Conservation (phyloP, 2,329 filamentous ascomycete genomes). For the Seiridium cupressi region DNA sequence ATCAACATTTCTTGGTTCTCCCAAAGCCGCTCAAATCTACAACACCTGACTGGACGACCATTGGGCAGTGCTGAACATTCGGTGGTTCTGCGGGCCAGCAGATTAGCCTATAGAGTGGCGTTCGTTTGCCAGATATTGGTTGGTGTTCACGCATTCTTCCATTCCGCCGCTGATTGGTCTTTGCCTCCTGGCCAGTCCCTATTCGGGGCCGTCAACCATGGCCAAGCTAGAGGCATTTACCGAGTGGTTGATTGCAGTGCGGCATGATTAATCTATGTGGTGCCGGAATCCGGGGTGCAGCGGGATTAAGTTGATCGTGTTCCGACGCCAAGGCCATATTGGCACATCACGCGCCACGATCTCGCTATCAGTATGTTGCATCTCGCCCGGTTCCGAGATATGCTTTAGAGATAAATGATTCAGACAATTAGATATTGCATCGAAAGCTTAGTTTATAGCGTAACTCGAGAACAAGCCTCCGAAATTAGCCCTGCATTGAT, state of each 20-base stretch:
- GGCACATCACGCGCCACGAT: background rate
- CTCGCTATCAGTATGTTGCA: background rate
- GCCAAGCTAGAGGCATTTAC: background rate
- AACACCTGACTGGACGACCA: no score
- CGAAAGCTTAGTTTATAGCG: no score
- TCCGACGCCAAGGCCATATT: background rate
- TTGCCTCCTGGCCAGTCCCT: background rate
- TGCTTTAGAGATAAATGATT: no score
- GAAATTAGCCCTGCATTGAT: no score
- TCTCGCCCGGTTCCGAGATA: no score
- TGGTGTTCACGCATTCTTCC: background rate
- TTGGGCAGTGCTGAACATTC: background rate
- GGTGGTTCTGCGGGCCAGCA: background rate
- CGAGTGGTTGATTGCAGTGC: background rate
- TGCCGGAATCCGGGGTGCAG: slow-evolving; percentile 5
- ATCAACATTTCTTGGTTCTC: no score
- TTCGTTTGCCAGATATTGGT: background rate
- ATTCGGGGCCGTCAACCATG: background rate
- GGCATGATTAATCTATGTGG: slow-evolving; percentile 4
- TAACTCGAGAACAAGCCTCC: no score
- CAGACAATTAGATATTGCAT: no score
- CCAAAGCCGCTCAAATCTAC: no score
- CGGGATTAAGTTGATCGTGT: background rate
- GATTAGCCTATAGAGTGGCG: background rate
- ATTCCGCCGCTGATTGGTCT: background rate